phyloP scores from a whole-genome alignment of 1,139 yeast genomes.

The Zygotorulaspora mrakii region DNA sequence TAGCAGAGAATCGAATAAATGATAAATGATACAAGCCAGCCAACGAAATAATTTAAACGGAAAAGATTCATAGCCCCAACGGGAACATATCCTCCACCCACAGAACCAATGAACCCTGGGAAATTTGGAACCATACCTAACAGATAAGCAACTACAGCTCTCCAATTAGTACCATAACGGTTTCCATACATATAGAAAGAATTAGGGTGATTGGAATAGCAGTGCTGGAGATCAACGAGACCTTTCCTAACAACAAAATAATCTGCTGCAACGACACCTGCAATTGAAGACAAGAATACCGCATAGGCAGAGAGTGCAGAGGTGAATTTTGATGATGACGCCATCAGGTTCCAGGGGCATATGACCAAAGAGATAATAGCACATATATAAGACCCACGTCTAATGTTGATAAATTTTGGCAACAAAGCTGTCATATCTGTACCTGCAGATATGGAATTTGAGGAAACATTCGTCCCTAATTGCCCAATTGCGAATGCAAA shows the following conservation, averaged over 20 bases:
- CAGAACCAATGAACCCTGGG: slow-evolving; percentile 82
- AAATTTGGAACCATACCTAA: slow-evolving; percentile 77
- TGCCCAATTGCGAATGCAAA: slow-evolving; percentile 78
- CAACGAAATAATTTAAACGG: slow-evolving; percentile 69
- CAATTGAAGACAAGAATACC: slow-evolving; percentile 79
- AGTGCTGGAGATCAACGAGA: slow-evolving; percentile 55
- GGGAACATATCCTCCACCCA: slow-evolving; percentile 59
- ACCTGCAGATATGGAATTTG: slow-evolving; percentile 85
- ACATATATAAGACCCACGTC: slow-evolving; percentile 80
- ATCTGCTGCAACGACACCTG: slow-evolving; percentile 78
- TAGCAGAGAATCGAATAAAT: slow-evolving; percentile 50
- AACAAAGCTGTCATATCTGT: slow-evolving; percentile 82
- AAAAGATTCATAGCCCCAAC: slow-evolving; percentile 72
- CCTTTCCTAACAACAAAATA: slow-evolving; percentile 76
- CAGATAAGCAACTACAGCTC: slow-evolving; percentile 68
- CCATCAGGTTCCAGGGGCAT: slow-evolving; percentile 84
- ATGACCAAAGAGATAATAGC: slow-evolving; percentile 71
- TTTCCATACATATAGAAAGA: slow-evolving; percentile 54
- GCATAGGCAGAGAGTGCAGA: slow-evolving; percentile 83
- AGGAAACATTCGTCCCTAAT: slow-evolving; percentile 82
- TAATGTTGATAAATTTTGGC: slow-evolving; percentile 74
- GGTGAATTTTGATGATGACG: slow-evolving; percentile 72
- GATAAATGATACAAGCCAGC: slow-evolving; percentile 56
- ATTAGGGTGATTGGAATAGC: slow-evolving; percentile 47
- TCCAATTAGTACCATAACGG: slow-evolving; percentile 70